A percentile compares a stretch with the other conserved stretches of the same genome.
Conservation (phyloP, 140 eudicot species). For the Oenanthe javanica region DNA sequence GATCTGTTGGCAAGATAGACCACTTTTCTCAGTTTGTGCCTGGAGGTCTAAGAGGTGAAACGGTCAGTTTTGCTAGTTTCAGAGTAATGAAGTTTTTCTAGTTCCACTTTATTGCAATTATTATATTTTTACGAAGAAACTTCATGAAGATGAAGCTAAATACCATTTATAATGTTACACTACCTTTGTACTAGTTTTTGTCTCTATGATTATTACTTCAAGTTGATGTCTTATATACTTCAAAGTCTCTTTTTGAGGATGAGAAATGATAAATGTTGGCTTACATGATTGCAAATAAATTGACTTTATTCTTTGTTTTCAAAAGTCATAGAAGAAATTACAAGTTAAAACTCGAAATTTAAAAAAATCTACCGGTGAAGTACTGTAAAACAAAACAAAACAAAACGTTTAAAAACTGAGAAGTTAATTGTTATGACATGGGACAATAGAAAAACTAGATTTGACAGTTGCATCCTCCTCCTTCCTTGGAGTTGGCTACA, state of each 20-base stretch:
- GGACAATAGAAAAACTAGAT: not conserved
- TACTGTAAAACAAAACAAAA: not conserved
- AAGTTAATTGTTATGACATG: not conserved
- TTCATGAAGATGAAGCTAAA: not conserved
- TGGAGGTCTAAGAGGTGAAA: conserved; percentile 80
- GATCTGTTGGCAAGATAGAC: conserved; percentile 92
- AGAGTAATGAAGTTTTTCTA: not conserved
- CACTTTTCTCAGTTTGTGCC: conserved; percentile 74
- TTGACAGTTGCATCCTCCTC: not conserved
- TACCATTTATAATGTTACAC: conserved; percentile 5
- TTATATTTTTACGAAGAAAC: not conserved
- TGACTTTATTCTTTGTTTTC: not conserved
- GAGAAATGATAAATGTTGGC: not conserved
- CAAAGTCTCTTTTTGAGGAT: not conserved
- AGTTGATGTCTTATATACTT: not conserved
- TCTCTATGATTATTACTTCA: not conserved
- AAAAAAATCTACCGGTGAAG: not conserved
- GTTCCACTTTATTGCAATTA: not conserved
- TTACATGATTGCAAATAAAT: too few species aligned
- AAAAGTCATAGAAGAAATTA: not conserved
- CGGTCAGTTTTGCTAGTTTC: not conserved
- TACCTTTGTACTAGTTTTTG: not conserved
- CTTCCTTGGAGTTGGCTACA: not conserved
- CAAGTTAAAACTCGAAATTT: not conserved
- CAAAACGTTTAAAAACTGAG: not conserved